phyloP scores from a whole-genome alignment of 129 eudicot genomes.

The Oenanthe sinensis region DNA sequence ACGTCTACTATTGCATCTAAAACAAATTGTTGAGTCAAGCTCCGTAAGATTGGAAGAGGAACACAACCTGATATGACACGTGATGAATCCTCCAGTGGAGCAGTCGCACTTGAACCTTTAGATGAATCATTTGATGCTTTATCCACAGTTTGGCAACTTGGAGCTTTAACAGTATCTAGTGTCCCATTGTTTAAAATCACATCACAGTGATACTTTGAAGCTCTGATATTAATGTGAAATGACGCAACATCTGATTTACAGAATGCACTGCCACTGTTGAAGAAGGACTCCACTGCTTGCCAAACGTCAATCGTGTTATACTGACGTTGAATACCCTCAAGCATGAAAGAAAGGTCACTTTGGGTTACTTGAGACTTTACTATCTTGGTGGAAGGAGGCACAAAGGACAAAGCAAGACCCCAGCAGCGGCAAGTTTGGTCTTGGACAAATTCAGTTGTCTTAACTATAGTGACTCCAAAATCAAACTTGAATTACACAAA shows the following conservation, averaged over 20 bases:
- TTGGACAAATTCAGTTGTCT: constrained; percentile 94
- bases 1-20: constrained; percentile 91
- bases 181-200: too few species aligned
- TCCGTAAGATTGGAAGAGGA: constrained; percentile 56
- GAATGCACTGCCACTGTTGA: constrained; percentile 41
- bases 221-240: too few species aligned
- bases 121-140: constrained; percentile 37
- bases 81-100: constrained; percentile 44
- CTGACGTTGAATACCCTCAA: constrained; percentile 90
- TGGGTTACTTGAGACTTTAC: constrained; percentile 35
- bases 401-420: constrained; percentile 98
- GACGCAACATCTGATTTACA: constrained; percentile 56
- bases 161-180: too few species aligned
- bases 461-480: constrained; percentile 74
- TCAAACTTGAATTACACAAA: too few species aligned
- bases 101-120: constrained; percentile 30
- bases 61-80: constrained; percentile 39
- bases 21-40: constrained; percentile 77
- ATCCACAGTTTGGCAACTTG: too few species aligned
- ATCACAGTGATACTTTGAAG: too few species aligned
- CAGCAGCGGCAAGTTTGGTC: constrained; percentile 90
- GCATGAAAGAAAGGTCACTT: constrained; percentile 60
- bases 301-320: constrained; percentile 60
- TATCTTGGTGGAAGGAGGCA: constrained; percentile 54
- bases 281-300: constrained; percentile 64